Evolutionary conservation across 2,329 filamentous ascomycete species (phyloP), one percentile per base, ranked within the genome.

Genomic region (Pseudocercospora musae): DNA sequence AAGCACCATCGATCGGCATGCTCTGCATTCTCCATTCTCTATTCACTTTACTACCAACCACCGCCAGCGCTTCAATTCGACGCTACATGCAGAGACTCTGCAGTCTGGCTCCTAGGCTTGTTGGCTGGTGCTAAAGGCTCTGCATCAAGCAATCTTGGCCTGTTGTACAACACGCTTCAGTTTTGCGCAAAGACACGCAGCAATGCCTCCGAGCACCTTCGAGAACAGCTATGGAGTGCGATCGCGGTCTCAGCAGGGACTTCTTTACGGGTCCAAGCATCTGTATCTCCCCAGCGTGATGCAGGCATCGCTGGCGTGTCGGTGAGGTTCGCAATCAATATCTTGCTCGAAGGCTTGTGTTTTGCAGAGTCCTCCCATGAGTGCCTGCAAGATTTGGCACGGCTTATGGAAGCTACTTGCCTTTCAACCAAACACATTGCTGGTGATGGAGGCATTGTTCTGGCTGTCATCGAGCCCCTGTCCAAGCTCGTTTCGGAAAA

Each of bases 251-350:
- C 48, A 21, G 54, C 66, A 37, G 57, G 46, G 1, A 40, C 50
- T 4, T 46, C 57, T 2, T 25, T 68, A 46, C 56, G 48, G 11
- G 37, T 54, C n/a, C 59, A 65, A 29, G 25, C 29, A 18, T 55
- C 63, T 6, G 44, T 46, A 7, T 53, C 57, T 57, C 57, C 58
- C 7, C 57, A 63, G 27, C 63, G 59, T 11, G 66, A 68, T 56
- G 54, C 60, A 9, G 29, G 52, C 23, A 53, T 65, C 27, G 62
- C 66, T 59, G 67, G 67, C 20, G 53, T 62, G 21, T 54, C 62
- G 33, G 92, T 91, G 66, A 87, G 89, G 8, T 85, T 89, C 57
- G 78, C 89, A 23, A 81, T 88, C 15, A 87, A 84, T 18, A 83
- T 96, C 33, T 80, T 96, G 2, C 83, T 88, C 69, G 78, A 82